Conservation (phyloP, 441 rosid genomes). For the Manihot esculenta region DNA sequence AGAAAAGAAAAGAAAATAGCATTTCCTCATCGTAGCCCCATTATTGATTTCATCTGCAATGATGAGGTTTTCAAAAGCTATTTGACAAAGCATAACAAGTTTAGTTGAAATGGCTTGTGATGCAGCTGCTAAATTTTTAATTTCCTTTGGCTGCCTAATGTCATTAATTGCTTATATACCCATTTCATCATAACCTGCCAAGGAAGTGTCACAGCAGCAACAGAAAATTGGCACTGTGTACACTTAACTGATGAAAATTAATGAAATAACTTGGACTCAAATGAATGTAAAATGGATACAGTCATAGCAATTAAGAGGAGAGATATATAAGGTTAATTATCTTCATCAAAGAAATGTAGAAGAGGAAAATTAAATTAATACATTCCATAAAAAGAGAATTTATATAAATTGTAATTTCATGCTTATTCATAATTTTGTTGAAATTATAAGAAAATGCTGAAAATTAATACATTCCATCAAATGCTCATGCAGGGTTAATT, state of each 20-base stretch:
- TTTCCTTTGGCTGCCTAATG: not conserved
- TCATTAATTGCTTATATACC: constrained; percentile 12
- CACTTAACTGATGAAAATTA: not conserved
- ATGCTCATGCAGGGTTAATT: too few species aligned
- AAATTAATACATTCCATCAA: not conserved
- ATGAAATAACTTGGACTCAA: not conserved
- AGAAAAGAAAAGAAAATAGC: too few species aligned
- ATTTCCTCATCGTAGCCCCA: too few species aligned
- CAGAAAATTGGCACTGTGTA: not conserved
- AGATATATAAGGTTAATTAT: not conserved
- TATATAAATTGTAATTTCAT: not conserved
- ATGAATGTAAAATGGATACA: not conserved
- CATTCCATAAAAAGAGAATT: not conserved
- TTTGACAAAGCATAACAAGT: not conserved
- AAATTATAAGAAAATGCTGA: not conserved
- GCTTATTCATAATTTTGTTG: not conserved
- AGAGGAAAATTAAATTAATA: not conserved
- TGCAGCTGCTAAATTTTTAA: not conserved
- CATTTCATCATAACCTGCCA: constrained; percentile 8
- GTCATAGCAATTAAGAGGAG: not conserved
- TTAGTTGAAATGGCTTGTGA: constrained; percentile 18
- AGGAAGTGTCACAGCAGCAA: not conserved
- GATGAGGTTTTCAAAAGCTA: too few species aligned
- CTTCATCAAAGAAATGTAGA: not conserved
- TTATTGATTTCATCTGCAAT: too few species aligned